Base-by-base conservation (phyloP, 139 green algal genomes). In the Coelastrella sp. region DNA sequence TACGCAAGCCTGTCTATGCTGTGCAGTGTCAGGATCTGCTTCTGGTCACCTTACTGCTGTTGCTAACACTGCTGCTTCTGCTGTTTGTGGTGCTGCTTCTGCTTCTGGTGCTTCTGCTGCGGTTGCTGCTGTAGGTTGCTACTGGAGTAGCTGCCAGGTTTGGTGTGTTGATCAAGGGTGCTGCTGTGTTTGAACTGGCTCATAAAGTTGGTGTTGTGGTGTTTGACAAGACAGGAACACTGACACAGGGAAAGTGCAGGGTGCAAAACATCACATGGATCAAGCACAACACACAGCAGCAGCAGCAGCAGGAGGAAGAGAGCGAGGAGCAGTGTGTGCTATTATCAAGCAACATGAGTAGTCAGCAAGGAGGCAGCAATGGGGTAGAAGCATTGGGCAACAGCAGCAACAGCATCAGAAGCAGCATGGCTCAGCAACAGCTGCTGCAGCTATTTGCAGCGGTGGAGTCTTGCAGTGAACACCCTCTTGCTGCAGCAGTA, bases 201-300 rank as follows among this genome's bases (percentile, higher is more conserved):
- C 78, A 79, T 50, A 71, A 41, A 40, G n/a, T 50, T 27, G 45
- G 66, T 41, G 85, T 89, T 0, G 88, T 99, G 0, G 92, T 97
- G 23, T 98, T 99, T 88, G 97, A 99, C 91, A 99, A 99, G 91
- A 99, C 97, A 2, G 97, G 97, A 35, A 99, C 97, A 8, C 89
- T 99, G 5, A 99, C 97, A 0, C 43, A 74, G 0, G 96, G 96
- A 53, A 85, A 88, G 23, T 92, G 94, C 21, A 77, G 69, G 25
- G 93, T 99, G 4, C 81, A 90, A 30, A 67, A 90, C 25, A 32
- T 93, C 23, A 37, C 83, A 38, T 67, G 86, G 38, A 13, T 60
- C 43, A n/a, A 34, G 2, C 6, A 27, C 62, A 27, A 64, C n/a
- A 41, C 0, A 17, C 64, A 74, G 64, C 64, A 74, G 34, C 35